Base-by-base conservation (phyloP, 2,329 filamentous ascomycete genomes). In the Fusarium sacchari region DNA sequence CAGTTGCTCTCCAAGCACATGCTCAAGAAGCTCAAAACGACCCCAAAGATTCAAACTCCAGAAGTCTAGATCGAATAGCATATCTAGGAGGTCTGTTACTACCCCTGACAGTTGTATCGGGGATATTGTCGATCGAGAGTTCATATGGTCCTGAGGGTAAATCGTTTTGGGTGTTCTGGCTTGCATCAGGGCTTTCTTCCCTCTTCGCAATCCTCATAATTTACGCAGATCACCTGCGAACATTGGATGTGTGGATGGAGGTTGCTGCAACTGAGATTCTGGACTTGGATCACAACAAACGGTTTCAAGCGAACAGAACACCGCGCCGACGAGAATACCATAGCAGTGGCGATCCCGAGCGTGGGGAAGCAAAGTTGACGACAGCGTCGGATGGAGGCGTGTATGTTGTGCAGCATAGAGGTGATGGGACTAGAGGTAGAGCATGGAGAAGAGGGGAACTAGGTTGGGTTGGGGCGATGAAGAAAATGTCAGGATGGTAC, bases 161-260 rank as follows among this genome's bases (percentile, higher is more conserved):
- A 22, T 76, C 77, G 24, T 88, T 88, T 77, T 88, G 82, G 81
- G 81, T 88, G 0, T 88, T 87, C 66, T 88, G 86, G 86, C 82
- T 82, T 3, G 80, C 81, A 7, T 81, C 83, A 6, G 74, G 83
- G 0, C 81, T 85, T 7, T 80, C 84, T 3, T 80, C 82, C 5
- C 62, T 83, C 20, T 14, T 84, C 3, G 82, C 83, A 0, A 60
- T 88, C 5, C 67, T 84, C 7, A 71, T 87, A 61, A 86, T 88
- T 61, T 86, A 88, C 72, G 82, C 85, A 14, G 86, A 88, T 67
- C 83, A 83, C 46, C 81, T 88, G 49, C 82, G 86, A 46, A 83
- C 79, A 47, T 77, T 81, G 40, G 82, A 86, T 72, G 85, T 87
- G 14, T 87, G 85, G 83, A 82, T 86, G 30, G 85, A 86, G 68